Base-by-base conservation (phyloP, 352 stramenopile genomes). In the Phytophthora nicotianae region DNA sequence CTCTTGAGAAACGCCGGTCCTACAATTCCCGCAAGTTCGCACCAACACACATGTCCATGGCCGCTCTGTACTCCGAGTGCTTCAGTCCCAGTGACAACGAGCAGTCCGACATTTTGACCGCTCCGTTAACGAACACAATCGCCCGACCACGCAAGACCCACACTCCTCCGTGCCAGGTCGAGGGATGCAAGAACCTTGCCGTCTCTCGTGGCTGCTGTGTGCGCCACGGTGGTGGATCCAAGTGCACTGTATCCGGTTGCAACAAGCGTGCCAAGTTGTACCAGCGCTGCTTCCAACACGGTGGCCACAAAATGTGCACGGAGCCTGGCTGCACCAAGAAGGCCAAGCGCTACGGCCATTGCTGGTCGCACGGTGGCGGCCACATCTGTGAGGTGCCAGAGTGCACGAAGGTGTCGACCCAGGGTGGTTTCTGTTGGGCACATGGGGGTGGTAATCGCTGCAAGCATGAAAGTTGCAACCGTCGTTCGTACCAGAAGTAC, bases 401-500 rank as follows among this genome's bases (percentile, higher is more conserved):
- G 16, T 91, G 82, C 72, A 68, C 65, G 40, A 89, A 89, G 53
- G 79, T 86, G 37, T 86, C 80, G 10, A 86, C 78, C 10, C 79
- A 86, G n/a, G 74, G 79, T 32, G 82, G 82, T 0, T 70, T 89
- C n/a, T 92, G 83, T 62, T 90, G 82, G 78, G 81, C 81, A 0
- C 83, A 92, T 57, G 83, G 83, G 24, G 83, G 80, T 33, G 81
- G 82, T 57, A 85, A 87, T 64, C 77, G 77, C 21, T 89, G 79
- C 70, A 68, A 70, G 33, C 68, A 82, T 29, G 77, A 89, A 4
- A 68, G 75, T 38, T 89, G 79, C 68, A 85, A 72, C 26, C 77
- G 79, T 42, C 75, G 75, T 24, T 86, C 79, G 48, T 89, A 89
- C 68, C 77, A 84, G 50, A 89, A 87, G 68, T 82, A 81, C 60